Conservation (phyloP, 2,329 filamentous ascomycete species). For the Colletotrichum melonis region DNA sequence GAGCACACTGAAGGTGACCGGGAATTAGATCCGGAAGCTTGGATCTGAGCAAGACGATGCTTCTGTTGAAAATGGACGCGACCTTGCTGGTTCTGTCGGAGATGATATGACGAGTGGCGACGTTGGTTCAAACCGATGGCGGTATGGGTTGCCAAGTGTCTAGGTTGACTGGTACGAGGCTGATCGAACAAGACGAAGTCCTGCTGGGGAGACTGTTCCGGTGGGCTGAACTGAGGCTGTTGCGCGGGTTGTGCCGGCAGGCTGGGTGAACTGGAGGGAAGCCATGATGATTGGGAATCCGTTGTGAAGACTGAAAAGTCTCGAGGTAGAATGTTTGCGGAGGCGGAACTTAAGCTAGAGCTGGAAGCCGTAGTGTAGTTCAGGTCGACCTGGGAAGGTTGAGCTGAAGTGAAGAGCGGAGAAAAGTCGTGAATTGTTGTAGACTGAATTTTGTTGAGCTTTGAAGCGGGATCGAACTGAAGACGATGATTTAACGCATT, state of each 20-base stretch:
- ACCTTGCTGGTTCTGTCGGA: constrained; percentile 55
- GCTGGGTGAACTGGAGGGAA: constrained; percentile 74
- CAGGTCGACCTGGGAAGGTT: constrained; percentile 78
- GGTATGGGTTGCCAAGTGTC: constrained; percentile 47
- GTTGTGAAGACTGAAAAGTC: constrained; percentile 84
- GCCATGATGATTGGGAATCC: constrained; percentile 86
- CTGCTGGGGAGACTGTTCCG: constrained; percentile 61
- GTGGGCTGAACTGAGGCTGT: constrained; percentile 61
- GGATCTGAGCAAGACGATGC: constrained; percentile 68
- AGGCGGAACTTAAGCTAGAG: constrained; percentile 64
- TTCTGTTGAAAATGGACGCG: constrained; percentile 56
- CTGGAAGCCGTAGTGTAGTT: constrained; percentile 88
- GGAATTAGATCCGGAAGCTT: constrained; percentile 67
- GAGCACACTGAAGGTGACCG: constrained; percentile 64
- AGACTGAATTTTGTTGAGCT: constrained; percentile 35
- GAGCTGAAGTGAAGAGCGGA: constrained; percentile 76
- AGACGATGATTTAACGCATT: constrained; percentile 28
- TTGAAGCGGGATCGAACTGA: constrained; percentile 11
- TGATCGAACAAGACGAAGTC: constrained; percentile 85
- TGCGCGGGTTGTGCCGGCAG: constrained; percentile 72
- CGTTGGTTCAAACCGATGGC: constrained; percentile 48
- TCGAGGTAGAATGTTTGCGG: constrained; percentile 71
- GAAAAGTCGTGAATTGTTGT: constrained; percentile 67
- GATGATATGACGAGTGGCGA: constrained; percentile 56
- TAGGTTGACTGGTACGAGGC: constrained; percentile 57